These are phyloP conservation scores for Coemansia aciculifera DNA, from an alignment of 192 early-diverging fungal species.

Conservation along the genomic window DNA sequence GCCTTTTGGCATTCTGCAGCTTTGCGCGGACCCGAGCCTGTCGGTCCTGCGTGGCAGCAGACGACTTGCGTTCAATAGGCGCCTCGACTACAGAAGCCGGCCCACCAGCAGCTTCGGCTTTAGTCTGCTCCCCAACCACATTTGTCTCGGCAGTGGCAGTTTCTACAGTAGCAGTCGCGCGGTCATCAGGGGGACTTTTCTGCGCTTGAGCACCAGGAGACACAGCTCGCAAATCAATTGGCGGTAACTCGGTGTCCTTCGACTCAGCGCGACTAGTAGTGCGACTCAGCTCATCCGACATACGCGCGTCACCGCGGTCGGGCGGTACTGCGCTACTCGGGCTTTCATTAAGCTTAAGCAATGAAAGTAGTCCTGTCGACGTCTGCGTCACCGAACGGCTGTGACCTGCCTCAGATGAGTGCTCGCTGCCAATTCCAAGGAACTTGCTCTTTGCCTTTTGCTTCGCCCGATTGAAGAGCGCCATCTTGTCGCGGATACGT, in stretches of 20 bases:
- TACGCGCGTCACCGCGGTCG: not conserved
- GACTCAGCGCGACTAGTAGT: not conserved
- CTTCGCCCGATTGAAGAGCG: conserved; percentile 37
- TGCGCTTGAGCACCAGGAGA: not conserved
- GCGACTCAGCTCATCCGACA: not conserved
- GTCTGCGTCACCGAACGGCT: not conserved
- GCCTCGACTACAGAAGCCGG: not conserved
- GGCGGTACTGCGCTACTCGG: not conserved
- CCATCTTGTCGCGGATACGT: conserved; percentile 44
- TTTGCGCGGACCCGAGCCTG: conserved; percentile 36
- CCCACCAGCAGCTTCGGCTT: not conserved
- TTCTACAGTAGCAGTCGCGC: not conserved
- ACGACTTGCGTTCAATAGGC: conserved; percentile 9
- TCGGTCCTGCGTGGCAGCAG: conserved; percentile 25
- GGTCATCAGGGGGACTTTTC: not conserved
- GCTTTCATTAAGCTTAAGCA: not conserved
- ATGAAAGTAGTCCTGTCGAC: not conserved
- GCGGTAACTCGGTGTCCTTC: not conserved
- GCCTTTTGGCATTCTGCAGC: conserved; percentile 36
- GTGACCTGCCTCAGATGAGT: not conserved
- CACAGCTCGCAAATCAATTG: not conserved
- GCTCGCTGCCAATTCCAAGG: conserved; percentile 17
- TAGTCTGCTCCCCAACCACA: not conserved
- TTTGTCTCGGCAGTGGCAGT: not conserved
- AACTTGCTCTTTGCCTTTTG: conserved; percentile 38